These are phyloP conservation scores for Calonectria pauciramosa DNA, from an alignment of 2,329 filamentous ascomycete genomes.

Conservation along the genomic window DNA sequence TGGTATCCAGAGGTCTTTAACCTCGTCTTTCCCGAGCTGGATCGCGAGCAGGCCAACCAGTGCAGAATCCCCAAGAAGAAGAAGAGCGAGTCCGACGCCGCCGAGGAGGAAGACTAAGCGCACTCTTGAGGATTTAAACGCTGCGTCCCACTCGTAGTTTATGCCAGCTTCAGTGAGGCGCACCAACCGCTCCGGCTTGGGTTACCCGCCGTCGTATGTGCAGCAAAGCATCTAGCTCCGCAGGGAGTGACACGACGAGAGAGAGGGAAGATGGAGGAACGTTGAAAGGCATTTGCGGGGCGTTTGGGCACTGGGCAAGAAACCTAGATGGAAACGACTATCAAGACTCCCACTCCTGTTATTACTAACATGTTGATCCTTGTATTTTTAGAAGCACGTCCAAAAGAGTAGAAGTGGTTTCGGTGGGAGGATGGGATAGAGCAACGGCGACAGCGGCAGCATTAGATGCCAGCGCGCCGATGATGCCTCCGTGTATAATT, in stretches of 20 bases:
- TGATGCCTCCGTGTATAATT: conserved; percentile 43
- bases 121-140: conserved; percentile 6
- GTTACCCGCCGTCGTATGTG: not conserved
- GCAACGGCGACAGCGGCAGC: conserved; percentile 28
- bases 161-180: not conserved
- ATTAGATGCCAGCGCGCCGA: conserved; percentile 33
- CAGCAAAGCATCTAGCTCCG: conserved; percentile 20
- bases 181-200: conserved; percentile 3
- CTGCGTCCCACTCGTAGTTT: not conserved
- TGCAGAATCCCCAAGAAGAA: conserved; percentile 73
- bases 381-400: conserved; percentile 48
- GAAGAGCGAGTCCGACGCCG: conserved; percentile 52
- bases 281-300: conserved; percentile 41
- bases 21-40: conserved; percentile 87
- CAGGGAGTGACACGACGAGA: not conserved
- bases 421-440: conserved; percentile 29
- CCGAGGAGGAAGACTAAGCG: conserved; percentile 52
- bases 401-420: conserved; percentile 36
- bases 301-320: conserved; percentile 46
- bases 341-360: conserved; percentile 49
- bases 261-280: conserved; percentile 9
- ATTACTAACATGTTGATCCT: conserved; percentile 40
- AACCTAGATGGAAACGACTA: conserved; percentile 47
- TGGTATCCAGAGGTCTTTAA: conserved; percentile 98
- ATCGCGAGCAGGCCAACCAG: conserved; percentile 79